A percentile compares a stretch with the other conserved stretches of the same genome.
Conservation (phyloP, 1,284 basidiomycete species). For the Moniliella sp. region DNA sequence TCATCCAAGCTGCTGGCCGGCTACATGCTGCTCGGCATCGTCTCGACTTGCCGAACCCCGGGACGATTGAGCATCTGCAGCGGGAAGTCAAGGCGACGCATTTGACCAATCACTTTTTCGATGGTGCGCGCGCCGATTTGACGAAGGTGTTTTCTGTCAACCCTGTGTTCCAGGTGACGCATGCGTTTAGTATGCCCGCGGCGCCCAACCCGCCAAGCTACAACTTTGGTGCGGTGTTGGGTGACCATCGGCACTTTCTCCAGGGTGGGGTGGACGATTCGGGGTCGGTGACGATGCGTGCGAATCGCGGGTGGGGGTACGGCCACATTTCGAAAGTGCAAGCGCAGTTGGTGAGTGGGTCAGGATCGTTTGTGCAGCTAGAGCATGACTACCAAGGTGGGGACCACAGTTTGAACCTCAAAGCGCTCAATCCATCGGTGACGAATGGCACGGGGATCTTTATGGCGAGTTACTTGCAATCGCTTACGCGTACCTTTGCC, state of each 20-base stretch:
- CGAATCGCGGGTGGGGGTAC: conserved; percentile 70
- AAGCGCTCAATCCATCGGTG: conserved; percentile 77
- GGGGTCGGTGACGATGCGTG: conserved; percentile 65
- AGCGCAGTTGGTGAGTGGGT: conserved; percentile 51
- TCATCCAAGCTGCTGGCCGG: too few species aligned
- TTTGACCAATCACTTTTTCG: conserved; percentile 90
- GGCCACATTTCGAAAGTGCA: conserved; percentile 67
- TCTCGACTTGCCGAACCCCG: conserved; percentile 25
- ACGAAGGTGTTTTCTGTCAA: conserved; percentile 78
- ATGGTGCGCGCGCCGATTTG: conserved; percentile 83
- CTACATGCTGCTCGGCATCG: neutral
- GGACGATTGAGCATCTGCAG: conserved; percentile 27
- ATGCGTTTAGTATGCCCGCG: conserved; percentile 63
- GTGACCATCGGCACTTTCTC: conserved; percentile 75
- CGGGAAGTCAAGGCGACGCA: conserved; percentile 34
- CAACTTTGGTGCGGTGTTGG: conserved; percentile 83
- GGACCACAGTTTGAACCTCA: conserved; percentile 70
- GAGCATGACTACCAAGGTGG: conserved; percentile 83
- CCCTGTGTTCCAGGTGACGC: conserved; percentile 91
- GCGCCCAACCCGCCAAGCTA: conserved; percentile 44
- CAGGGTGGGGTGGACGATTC: conserved; percentile 86
- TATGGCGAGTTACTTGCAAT: conserved; percentile 79
- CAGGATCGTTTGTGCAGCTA: conserved; percentile 42
- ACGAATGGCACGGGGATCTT: conserved; percentile 74
- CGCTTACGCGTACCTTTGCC: conserved; percentile 72